Evolutionary conservation across 306 rosid genomes (phyloP).

Genomic region (Acacia confusa): DNA sequence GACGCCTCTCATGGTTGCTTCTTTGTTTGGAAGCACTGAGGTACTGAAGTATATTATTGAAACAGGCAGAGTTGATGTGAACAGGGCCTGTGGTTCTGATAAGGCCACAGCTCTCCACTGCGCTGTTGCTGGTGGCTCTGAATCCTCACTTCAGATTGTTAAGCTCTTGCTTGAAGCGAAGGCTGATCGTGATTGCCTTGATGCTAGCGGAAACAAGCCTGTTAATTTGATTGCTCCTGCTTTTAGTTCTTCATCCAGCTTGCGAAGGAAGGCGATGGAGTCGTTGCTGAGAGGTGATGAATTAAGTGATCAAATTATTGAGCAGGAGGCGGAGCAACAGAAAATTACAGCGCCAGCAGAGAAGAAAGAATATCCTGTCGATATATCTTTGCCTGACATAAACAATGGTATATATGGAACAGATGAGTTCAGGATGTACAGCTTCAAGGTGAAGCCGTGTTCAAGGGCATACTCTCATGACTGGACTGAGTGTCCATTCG

Average conservation of each 20-base stretch:
- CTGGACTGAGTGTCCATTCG: constrained; percentile 99
- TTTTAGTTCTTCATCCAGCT: constrained; percentile 42
- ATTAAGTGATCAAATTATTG: constrained; percentile 31
- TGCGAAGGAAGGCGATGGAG: constrained; percentile 72
- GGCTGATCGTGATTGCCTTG: constrained; percentile 58
- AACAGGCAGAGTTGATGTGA: constrained; percentile 67
- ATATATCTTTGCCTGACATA: constrained; percentile 85
- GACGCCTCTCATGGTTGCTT: constrained; percentile 94
- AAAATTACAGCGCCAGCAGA: constrained; percentile 44
- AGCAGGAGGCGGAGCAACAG: constrained; percentile 52
- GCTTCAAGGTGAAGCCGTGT: constrained; percentile 99
- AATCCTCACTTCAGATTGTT: constrained; percentile 60
- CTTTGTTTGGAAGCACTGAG: constrained; percentile 75
- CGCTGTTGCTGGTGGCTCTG: constrained; percentile 79
- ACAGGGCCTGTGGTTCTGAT: constrained; percentile 73
- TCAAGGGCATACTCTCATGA: constrained; percentile 99
- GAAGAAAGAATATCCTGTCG: constrained; percentile 92
- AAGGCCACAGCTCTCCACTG: constrained; percentile 91
- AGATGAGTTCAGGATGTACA: constrained; percentile 93
- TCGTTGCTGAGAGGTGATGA: constrained; percentile 54
- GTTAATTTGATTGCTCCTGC: constrained; percentile 64
- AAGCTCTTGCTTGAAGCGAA: constrained; percentile 82
- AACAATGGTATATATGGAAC: constrained; percentile 86
- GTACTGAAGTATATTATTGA: constrained; percentile 68
- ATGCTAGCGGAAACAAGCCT: constrained; percentile 63